Percentiles rank a stretch among this genome's conserved stretches.
Evolutionary conservation across 2,329 filamentous ascomycete species (phyloP).

Genomic region (Exserohilum rostratum): DNA sequence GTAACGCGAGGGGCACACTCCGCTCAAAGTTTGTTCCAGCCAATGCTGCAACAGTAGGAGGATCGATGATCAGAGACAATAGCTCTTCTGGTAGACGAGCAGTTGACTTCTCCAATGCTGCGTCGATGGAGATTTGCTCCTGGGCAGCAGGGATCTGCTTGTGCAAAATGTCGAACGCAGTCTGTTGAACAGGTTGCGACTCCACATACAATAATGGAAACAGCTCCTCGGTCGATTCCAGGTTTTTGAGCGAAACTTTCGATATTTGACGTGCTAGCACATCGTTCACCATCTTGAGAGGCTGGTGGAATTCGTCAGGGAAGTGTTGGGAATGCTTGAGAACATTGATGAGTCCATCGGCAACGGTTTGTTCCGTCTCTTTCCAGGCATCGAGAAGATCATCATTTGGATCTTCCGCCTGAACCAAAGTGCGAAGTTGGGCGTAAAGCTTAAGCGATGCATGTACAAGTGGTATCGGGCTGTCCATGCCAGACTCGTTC

Average conservation of each 20-base stretch:
- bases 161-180: constrained; percentile 81
- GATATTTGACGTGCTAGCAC: constrained; percentile 73
- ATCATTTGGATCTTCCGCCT: constrained; percentile 74
- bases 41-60: constrained; percentile 72
- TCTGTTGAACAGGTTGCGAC: constrained; percentile 76
- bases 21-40: constrained; percentile 68
- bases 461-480: constrained; percentile 64
- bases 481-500: constrained; percentile 34
- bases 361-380: constrained; percentile 63
- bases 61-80: constrained; percentile 79
- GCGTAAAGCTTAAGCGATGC: constrained; percentile 74
- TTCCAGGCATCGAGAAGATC: constrained; percentile 79
- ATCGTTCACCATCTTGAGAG: constrained; percentile 75
- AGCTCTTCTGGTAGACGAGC: constrained; percentile 83
- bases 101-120: constrained; percentile 71
- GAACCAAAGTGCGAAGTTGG: constrained; percentile 63
- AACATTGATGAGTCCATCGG: constrained; percentile 65
- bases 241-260: constrained; percentile 65
- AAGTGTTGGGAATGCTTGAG: constrained; percentile 62
- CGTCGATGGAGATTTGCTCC: constrained; percentile 81
- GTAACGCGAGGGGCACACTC: constrained; percentile 70
- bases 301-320: constrained; percentile 64
- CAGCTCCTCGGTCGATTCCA: constrained; percentile 70
- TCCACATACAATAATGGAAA: constrained; percentile 78
- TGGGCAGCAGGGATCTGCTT: constrained; percentile 78